Percentiles rank a stretch among this genome's conserved stretches.
Evolutionary conservation across 441 rosid genomes (phyloP).

Genomic region (Gossypium aridum): DNA sequence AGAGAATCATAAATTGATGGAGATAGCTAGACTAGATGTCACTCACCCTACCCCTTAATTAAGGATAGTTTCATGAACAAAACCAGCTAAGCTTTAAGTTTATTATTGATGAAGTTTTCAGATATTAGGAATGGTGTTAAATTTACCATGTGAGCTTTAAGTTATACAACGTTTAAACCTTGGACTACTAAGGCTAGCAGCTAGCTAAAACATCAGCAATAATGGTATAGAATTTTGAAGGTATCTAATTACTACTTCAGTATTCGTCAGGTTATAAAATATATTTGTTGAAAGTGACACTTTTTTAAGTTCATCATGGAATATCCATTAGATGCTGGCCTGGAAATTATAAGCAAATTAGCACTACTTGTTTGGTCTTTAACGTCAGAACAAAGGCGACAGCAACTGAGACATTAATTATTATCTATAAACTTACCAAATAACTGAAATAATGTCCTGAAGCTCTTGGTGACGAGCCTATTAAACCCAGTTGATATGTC

Average conservation of each 20-base stretch:
- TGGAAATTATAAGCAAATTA: neutral
- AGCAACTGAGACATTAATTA: neutral
- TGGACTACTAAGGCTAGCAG: no score
- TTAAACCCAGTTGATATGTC: constrained; percentile 63
- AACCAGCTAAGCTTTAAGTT: neutral
- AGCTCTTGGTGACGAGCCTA: constrained; percentile 46
- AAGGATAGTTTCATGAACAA: neutral
- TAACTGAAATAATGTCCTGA: constrained; percentile 68
- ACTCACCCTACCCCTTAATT: no score
- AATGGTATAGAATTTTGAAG: neutral
- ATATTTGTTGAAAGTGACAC: neutral
- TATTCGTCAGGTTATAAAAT: no score
- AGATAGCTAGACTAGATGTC: no score
- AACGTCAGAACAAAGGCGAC: neutral
- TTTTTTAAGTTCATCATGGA: neutral
- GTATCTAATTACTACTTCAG: neutral
- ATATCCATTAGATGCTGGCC: neutral
- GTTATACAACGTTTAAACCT: no score
- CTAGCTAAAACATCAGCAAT: neutral
- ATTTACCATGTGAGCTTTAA: neutral
- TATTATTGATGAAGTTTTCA: neutral
- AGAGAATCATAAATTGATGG: no score
- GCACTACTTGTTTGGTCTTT: neutral
- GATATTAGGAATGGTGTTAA: neutral
- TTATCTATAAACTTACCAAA: constrained; percentile 35